Conservation (phyloP, 2,329 filamentous ascomycete species). For the Pseudogymnoascus sp. region DNA sequence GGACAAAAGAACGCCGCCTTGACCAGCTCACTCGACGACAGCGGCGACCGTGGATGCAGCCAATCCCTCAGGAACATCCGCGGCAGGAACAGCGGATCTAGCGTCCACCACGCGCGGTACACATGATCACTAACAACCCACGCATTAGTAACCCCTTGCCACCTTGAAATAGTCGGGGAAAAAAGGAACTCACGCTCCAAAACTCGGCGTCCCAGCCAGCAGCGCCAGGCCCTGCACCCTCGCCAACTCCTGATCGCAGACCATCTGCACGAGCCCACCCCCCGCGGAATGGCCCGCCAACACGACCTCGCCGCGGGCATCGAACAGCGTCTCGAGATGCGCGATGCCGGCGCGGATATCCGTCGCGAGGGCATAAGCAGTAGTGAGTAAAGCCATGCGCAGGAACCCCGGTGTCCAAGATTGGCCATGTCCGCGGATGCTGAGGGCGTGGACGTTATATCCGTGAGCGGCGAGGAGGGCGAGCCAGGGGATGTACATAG, state of each 20-base stretch:
- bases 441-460: constrained; percentile 33
- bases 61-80: constrained; percentile 27
- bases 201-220: constrained; percentile 30
- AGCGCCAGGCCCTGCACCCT: constrained; percentile 29
- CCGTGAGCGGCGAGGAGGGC: constrained; percentile 27
- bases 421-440: constrained; percentile 33
- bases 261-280: constrained; percentile 32
- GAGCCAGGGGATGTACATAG: constrained; percentile 33
- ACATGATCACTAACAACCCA: constrained; percentile 16
- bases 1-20: constrained; percentile 34
- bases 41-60: constrained; percentile 30
- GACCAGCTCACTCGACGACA: constrained; percentile 32
- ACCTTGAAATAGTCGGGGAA: background rate
- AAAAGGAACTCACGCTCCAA: constrained; percentile 30
- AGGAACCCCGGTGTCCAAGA: constrained; percentile 32
- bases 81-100: constrained; percentile 32
- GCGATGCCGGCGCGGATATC: constrained; percentile 12
- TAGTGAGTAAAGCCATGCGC: constrained; percentile 27
- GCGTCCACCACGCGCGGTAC: constrained; percentile 27
- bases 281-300: constrained; percentile 34
- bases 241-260: constrained; percentile 26
- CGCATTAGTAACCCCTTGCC: background rate
- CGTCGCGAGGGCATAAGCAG: constrained; percentile 12
- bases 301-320: constrained; percentile 21
- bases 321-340: constrained; percentile 1